A percentile compares a stretch with the other conserved stretches of the same genome.
These are phyloP conservation scores for Moelleriella libera DNA, from an alignment of 2,329 filamentous ascomycete genomes.

Conservation along the genomic window DNA sequence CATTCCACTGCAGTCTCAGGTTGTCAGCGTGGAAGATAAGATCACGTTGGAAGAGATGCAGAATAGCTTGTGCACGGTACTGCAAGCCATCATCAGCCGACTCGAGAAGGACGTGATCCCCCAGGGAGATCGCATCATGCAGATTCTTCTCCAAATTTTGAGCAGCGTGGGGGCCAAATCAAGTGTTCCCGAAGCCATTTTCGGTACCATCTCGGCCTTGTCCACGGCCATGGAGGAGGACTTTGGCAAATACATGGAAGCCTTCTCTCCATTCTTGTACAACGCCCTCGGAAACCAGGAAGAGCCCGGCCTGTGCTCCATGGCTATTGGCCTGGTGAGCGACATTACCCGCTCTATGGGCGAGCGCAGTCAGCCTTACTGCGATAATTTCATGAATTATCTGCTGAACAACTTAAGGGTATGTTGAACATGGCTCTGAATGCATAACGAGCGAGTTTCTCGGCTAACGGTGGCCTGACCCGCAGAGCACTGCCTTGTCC, in stretches of 20 bases:
- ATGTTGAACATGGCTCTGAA: conserved; percentile 17
- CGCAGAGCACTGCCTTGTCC: conserved; percentile 64
- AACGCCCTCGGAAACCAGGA: conserved; percentile 92
- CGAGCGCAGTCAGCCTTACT: conserved; percentile 84
- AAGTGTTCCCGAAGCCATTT: conserved; percentile 85
- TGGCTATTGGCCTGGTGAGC: conserved; percentile 94
- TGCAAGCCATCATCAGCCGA: conserved; percentile 82
- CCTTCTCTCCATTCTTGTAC: conserved; percentile 84
- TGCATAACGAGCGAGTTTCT: not conserved
- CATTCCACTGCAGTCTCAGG: conserved; percentile 75
- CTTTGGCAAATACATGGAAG: conserved; percentile 95
- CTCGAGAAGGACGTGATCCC: conserved; percentile 84
- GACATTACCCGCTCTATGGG: conserved; percentile 89
- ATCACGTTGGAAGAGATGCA: conserved; percentile 96
- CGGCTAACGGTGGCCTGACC: not conserved
- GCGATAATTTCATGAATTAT: conserved; percentile 97
- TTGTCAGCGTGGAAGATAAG: conserved; percentile 92
- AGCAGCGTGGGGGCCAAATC: conserved; percentile 69
- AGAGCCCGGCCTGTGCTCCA: conserved; percentile 83
- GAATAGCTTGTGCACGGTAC: conserved; percentile 81
- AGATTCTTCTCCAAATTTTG: conserved; percentile 69
- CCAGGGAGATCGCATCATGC: conserved; percentile 89
- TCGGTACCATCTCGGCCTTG: conserved; percentile 82
- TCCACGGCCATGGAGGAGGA: conserved; percentile 84
- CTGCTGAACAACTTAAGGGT: conserved; percentile 82